Evolutionary conservation across 495 filamentous ascomycete species (phyloP).

Genomic region (Penicillium verhagenii): DNA sequence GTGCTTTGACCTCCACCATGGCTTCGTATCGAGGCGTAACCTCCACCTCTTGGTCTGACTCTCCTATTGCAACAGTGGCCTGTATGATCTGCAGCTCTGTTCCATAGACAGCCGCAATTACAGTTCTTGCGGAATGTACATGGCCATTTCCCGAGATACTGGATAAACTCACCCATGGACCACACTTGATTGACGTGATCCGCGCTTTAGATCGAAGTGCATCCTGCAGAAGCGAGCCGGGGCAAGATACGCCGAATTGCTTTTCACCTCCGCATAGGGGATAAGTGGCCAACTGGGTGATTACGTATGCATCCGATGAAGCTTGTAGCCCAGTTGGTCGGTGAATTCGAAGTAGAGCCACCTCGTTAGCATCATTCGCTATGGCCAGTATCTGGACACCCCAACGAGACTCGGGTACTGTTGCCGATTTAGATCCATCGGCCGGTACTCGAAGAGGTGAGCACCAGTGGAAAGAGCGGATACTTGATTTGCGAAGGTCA

Average conservation of each 20-base stretch:
- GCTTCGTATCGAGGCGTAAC: conserved; percentile 6
- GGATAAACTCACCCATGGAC: conserved; percentile 35
- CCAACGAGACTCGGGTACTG: conserved; percentile 37
- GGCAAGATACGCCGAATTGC: conserved; percentile 14
- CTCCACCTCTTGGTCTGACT: neutral
- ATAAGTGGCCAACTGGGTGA: conserved; percentile 28
- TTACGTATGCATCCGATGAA: conserved; percentile 10
- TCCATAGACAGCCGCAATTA: conserved; percentile 32
- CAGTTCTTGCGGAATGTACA: conserved; percentile 15
- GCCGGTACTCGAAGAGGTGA: conserved; percentile 30
- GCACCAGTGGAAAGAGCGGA: conserved; percentile 47
- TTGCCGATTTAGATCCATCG: conserved; percentile 1
- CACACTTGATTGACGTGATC: conserved; percentile 29
- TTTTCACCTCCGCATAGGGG: conserved; percentile 11
- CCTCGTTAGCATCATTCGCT: conserved; percentile 44
- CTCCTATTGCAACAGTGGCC: conserved; percentile 17
- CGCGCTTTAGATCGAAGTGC: conserved; percentile 24
- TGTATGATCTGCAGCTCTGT: conserved; percentile 32
- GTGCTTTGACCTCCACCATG: conserved; percentile 14
- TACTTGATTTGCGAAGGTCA: conserved; percentile 26
- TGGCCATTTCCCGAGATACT: neutral
- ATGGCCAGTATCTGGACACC: conserved; percentile 37
- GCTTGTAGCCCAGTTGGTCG: conserved; percentile 1
- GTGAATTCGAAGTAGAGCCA: conserved; percentile 29
- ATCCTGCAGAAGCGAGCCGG: conserved; percentile 30